Evolutionary conservation across 306 rosid species (phyloP).

Genomic region (Crotalaria pallida): DNA sequence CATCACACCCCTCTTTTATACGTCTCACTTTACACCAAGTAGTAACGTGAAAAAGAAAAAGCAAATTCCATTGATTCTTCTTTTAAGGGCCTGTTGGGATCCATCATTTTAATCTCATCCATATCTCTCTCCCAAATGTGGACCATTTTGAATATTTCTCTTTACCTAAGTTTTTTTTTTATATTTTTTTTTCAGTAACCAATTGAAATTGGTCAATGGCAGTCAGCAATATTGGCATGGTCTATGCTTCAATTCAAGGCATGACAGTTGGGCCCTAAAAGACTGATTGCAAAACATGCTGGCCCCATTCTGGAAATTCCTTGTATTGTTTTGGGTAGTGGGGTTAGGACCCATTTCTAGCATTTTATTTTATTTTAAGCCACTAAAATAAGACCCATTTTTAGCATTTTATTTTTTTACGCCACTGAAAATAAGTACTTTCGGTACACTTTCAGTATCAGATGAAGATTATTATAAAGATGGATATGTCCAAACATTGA

Average conservation of each 20-base stretch:
- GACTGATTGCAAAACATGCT: constrained; percentile 12
- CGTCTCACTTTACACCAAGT: constrained; percentile 21
- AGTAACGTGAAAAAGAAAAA: constrained; percentile 28
- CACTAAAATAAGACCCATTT: constrained; percentile 15
- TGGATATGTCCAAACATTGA: neutral
- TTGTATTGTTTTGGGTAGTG: constrained; percentile 13
- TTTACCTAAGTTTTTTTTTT: neutral
- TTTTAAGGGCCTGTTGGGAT: constrained; percentile 52
- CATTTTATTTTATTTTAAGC: constrained; percentile 4
- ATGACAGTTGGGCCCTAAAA: constrained; percentile 7
- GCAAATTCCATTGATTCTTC: constrained; percentile 31
- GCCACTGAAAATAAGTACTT: constrained; percentile 20
- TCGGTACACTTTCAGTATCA: constrained; percentile 19
- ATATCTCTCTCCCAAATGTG: constrained; percentile 22
- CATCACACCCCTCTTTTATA: neutral
- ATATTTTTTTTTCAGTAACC: neutral
- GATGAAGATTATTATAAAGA: neutral
- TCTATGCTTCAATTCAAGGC: constrained; percentile 14
- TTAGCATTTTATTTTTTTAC: neutral
- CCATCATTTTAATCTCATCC: constrained; percentile 37
- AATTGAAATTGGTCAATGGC: constrained; percentile 30
- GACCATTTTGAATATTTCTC: constrained; percentile 35
- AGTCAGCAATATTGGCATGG: neutral
- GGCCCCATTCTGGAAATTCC: constrained; percentile 31
- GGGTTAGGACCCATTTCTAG: constrained; percentile 20